Percentiles rank a stretch among this genome's conserved stretches.
Evolutionary conservation across 805 yeast species (phyloP).

Genomic region (Clavispora santaluciae): DNA sequence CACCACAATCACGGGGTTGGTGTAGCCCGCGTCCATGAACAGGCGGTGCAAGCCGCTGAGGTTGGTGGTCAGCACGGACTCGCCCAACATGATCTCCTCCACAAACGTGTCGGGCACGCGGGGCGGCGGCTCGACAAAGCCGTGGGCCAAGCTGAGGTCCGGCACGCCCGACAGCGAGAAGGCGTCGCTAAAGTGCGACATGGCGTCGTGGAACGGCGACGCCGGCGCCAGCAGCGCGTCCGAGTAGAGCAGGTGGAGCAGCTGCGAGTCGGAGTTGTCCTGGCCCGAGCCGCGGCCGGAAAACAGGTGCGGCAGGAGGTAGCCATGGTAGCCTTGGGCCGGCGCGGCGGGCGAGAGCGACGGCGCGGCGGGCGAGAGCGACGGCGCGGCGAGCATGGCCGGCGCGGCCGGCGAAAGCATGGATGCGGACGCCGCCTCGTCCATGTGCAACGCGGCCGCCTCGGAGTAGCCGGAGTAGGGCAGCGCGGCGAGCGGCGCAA

Average conservation of each 20-base stretch:
- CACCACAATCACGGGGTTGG: background rate
- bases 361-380: background rate
- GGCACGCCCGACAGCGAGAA: conserved; percentile 11
- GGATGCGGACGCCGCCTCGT: too few species aligned
- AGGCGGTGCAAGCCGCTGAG: conserved; percentile 14
- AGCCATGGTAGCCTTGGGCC: background rate
- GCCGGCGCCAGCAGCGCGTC: conserved; percentile 35
- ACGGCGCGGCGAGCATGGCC: too few species aligned
- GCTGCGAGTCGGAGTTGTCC: conserved; percentile 8
- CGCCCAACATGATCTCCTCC: conserved; percentile 36
- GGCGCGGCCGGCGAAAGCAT: background rate
- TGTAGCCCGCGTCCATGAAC: background rate
- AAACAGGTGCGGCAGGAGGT: background rate
- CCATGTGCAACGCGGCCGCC: background rate
- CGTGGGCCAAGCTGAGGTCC: background rate
- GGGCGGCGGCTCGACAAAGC: conserved; percentile 1
- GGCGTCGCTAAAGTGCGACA: conserved; percentile 25
- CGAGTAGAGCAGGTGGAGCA: conserved; percentile 26
- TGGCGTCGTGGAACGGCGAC: conserved; percentile 34
- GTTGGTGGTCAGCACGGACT: conserved; percentile 34
- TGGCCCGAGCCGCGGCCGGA: background rate
- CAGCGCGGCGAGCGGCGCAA: background rate
- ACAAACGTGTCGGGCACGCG: conserved; percentile 19
- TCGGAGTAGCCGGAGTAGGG: background rate
- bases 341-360: background rate